Percentiles rank a stretch among this genome's conserved stretches.
phyloP scores from a whole-genome alignment of 169 alveolate species.

The Fabrea salina region DNA sequence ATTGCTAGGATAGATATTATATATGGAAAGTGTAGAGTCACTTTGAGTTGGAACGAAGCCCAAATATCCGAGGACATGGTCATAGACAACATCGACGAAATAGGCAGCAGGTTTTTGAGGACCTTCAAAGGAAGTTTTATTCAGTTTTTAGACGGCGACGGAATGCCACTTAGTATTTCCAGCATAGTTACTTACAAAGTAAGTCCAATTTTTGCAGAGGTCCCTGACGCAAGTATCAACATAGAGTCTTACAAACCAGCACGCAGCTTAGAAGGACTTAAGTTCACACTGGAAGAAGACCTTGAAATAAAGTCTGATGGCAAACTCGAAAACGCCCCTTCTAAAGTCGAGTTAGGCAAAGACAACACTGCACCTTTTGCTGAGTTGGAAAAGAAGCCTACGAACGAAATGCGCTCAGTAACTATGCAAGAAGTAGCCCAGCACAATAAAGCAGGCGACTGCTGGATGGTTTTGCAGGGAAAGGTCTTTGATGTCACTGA shows the following conservation, averaged over 20 bases:
- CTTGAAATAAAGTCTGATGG: too few species aligned
- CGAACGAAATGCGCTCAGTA: background rate
- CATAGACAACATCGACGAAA: slow-evolving; percentile 5
- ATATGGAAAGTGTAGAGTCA: background rate
- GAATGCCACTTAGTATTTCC: background rate
- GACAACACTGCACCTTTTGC: too few species aligned
- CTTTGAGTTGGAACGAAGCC: background rate
- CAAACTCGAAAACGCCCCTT: too few species aligned
- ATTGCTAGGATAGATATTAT: background rate
- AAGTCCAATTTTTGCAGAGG: background rate
- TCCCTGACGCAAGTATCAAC: background rate
- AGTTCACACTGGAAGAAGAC: too few species aligned
- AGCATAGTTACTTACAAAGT: background rate
- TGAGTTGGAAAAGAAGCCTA: too few species aligned
- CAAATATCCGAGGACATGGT: slow-evolving; percentile 20
- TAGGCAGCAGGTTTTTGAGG: background rate
- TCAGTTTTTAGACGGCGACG: background rate
- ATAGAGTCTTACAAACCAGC: too few species aligned
- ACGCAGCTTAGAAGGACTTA: too few species aligned
- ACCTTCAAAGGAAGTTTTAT: background rate
- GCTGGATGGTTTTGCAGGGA: slow-evolving; percentile 67
- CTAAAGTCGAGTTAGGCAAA: too few species aligned
- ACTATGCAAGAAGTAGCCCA: slow-evolving; percentile 52
- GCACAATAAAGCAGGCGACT: slow-evolving; percentile 67
- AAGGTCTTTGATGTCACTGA: slow-evolving; percentile 71